These are phyloP conservation scores for Ramaria rubella DNA, from an alignment of 768 basidiomycete species.

Conservation along the genomic window DNA sequence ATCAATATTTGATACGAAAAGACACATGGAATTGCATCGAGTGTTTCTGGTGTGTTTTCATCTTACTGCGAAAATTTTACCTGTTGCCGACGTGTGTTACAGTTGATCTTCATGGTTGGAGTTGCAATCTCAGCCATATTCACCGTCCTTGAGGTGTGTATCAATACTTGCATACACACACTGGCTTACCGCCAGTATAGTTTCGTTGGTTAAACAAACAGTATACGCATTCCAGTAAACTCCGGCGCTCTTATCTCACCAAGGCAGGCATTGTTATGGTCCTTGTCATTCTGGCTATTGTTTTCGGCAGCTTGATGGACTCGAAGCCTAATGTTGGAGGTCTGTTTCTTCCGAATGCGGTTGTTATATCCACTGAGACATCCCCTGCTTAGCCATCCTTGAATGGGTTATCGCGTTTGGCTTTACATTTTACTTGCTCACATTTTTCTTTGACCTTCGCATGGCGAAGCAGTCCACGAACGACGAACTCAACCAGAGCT, in stretches of 20 bases:
- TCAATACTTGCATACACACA: not conserved
- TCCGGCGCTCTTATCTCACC: constrained; percentile 49
- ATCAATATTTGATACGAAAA: constrained; percentile 63
- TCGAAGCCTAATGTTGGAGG: constrained; percentile 43
- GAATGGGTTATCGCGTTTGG: constrained; percentile 73
- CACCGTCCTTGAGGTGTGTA: constrained; percentile 56
- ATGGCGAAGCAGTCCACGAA: not conserved
- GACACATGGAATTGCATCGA: constrained; percentile 45
- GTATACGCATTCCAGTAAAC: constrained; percentile 36
- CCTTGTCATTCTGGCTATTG: constrained; percentile 57
- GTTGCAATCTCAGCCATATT: constrained; percentile 69
- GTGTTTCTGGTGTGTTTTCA: constrained; percentile 37
- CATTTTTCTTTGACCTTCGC: constrained; percentile 56
- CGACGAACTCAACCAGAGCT: not conserved
- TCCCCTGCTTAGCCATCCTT: constrained; percentile 41
- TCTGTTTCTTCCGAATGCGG: constrained; percentile 19
- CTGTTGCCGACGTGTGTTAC: not conserved
- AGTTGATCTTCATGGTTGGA: constrained; percentile 63
- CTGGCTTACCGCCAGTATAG: constrained; percentile 26
- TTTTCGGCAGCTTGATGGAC: constrained; percentile 51
- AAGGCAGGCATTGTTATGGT: constrained; percentile 55
- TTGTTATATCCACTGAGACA: not conserved
- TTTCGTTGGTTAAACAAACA: constrained; percentile 61
- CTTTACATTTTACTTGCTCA: constrained; percentile 66
- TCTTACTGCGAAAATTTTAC: not conserved